A percentile compares a stretch with the other conserved stretches of the same genome.
Evolutionary conservation across 768 basidiomycete species (phyloP).

Genomic region (Tulasnella sp.): DNA sequence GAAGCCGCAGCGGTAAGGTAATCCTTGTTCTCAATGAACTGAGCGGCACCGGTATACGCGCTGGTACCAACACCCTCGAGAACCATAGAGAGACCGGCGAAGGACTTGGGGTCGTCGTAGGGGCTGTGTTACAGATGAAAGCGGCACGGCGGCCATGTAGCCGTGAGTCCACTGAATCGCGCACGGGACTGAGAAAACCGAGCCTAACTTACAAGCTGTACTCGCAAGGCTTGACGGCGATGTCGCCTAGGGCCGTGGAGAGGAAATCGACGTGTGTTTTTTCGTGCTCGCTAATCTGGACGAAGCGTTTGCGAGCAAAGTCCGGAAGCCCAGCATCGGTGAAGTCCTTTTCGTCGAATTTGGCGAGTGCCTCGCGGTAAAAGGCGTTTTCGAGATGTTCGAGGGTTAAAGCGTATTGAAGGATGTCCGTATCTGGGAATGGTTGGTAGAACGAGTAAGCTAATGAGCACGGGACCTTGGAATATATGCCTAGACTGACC

Average conservation of each 20-base stretch:
- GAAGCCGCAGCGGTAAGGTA: slow-evolving; percentile 52
- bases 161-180: not conserved
- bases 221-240: slow-evolving; percentile 42
- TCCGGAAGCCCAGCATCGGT: slow-evolving; percentile 40
- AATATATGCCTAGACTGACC: not conserved
- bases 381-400: slow-evolving; percentile 50
- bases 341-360: slow-evolving; percentile 48
- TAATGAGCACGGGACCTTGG: not conserved
- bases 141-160: not conserved
- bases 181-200: not conserved
- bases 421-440: slow-evolving; percentile 19
- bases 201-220: slow-evolving; percentile 43
- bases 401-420: slow-evolving; percentile 40
- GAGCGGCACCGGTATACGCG: slow-evolving; percentile 57
- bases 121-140: slow-evolving; percentile 38
- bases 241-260: slow-evolving; percentile 39
- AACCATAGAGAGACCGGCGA: slow-evolving; percentile 50
- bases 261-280: slow-evolving; percentile 44
- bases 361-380: slow-evolving; percentile 46
- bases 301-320: slow-evolving; percentile 41
- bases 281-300: slow-evolving; percentile 45
- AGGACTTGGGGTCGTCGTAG: slow-evolving; percentile 47
- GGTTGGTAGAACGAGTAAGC: too few species aligned
- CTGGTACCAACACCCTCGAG: slow-evolving; percentile 57
- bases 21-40: slow-evolving; percentile 46